Conservation (phyloP, 169 alveolate species). For the Cryptosporidium viatorum region DNA sequence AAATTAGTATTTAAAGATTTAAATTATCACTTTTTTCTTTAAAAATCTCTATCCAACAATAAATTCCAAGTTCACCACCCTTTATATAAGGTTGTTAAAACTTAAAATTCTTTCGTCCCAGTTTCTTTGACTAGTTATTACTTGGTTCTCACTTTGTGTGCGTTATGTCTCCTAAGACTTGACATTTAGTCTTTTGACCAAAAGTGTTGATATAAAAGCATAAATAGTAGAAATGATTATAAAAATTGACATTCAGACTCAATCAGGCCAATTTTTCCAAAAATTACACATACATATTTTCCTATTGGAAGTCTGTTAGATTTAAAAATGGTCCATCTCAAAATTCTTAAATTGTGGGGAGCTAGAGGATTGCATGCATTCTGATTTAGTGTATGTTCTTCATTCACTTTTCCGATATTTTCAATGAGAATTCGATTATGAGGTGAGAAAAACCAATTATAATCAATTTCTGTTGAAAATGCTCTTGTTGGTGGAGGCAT, state of each 20-base stretch:
- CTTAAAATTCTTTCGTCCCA: neutral
- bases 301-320: constrained; percentile 62
- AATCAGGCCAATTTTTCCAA: constrained; percentile 16
- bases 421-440: constrained; percentile 66
- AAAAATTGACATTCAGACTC: constrained; percentile 29
- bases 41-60: neutral
- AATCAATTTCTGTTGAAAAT: constrained; percentile 37
- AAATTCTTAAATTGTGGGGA: constrained; percentile 30
- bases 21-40: neutral
- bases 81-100: neutral
- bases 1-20: neutral
- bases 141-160: neutral
- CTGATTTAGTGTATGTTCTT: neutral
- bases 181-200: constrained; percentile 17
- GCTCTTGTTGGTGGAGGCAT: constrained; percentile 56
- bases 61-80: neutral
- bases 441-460: constrained; percentile 42
- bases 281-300: constrained; percentile 34
- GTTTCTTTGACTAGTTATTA: constrained; percentile 5
- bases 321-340: constrained; percentile 60
- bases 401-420: neutral
- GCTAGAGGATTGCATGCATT: neutral
- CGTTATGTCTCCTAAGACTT: constrained; percentile 72
- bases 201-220: neutral
- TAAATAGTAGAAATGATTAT: neutral